Evolutionary conservation across 164 flowering plant genomes (phyloP).

Genomic region (Aristolochia californica): DNA sequence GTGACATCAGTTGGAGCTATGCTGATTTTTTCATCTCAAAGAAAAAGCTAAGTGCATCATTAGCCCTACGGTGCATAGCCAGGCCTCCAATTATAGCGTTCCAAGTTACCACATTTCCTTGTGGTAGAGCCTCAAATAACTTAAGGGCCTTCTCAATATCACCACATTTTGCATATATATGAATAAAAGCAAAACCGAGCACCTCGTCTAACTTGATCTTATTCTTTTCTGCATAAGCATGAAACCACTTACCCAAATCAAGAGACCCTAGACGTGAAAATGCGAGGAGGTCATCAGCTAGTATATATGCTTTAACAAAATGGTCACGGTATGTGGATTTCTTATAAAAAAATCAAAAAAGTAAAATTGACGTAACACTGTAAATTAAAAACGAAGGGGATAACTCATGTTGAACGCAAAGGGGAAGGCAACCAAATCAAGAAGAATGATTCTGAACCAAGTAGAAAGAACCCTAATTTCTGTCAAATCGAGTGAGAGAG

Average conservation of each 20-base stretch:
- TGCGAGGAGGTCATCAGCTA: slow-evolving; percentile 48
- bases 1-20: slow-evolving; percentile 36
- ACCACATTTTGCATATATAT: slow-evolving; percentile 60
- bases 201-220: slow-evolving; percentile 36
- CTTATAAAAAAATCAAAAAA: too few species aligned
- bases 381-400: too few species aligned
- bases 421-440: too few species aligned
- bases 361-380: too few species aligned
- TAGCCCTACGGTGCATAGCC: slow-evolving; percentile 52
- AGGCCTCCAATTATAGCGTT: slow-evolving; percentile 42
- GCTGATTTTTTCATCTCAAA: slow-evolving; percentile 32
- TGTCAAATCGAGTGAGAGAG: too few species aligned
- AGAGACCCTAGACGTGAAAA: slow-evolving; percentile 42
- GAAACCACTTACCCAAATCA: slow-evolving; percentile 53
- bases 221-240: slow-evolving; percentile 37
- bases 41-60: too few species aligned
- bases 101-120: slow-evolving; percentile 39
- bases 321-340: too few species aligned
- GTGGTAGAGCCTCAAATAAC: slow-evolving; percentile 28
- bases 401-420: too few species aligned
- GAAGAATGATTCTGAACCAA: too few species aligned
- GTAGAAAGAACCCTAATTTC: too few species aligned
- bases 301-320: too few species aligned
- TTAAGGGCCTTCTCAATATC: too few species aligned
- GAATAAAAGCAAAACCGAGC: slow-evolving; percentile 53